Percentiles rank a stretch among this genome's conserved stretches.
Conservation (phyloP, 805 yeast genomes). For the Starmerella scarabaei region DNA sequence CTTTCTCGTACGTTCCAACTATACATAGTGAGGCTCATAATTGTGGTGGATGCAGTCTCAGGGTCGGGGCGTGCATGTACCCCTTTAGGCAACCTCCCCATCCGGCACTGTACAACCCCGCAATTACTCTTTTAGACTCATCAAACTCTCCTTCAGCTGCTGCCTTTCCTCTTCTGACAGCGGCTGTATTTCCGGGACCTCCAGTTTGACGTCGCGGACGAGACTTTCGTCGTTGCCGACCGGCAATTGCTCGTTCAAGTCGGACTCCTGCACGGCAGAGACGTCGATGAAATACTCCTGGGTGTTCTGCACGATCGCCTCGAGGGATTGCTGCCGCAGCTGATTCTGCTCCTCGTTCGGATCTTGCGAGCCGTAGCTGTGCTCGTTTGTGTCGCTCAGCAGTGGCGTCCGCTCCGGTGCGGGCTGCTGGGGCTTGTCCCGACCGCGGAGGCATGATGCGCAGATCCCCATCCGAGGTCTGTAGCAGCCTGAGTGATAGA, state of each 20-base stretch:
- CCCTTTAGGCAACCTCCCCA: no score
- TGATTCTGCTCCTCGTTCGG: conserved; percentile 8
- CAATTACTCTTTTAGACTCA: no score
- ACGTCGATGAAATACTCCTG: conserved; percentile 18
- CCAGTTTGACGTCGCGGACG: no score
- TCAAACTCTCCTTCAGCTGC: no score
- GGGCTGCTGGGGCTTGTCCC: conserved; percentile 3
- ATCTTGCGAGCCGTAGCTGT: conserved; percentile 5
- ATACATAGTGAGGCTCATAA: no score
- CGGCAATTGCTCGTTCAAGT: conserved; percentile 3
- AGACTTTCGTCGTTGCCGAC: no score
- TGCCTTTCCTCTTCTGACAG: background rate
- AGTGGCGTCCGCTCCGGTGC: conserved; percentile 12
- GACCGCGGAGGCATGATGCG: conserved; percentile 15
- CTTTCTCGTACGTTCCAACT: no score
- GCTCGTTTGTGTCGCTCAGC: conserved; percentile 4
- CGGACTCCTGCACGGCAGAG: conserved; percentile 11
- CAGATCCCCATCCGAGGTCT: conserved; percentile 17
- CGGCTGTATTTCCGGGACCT: background rate
- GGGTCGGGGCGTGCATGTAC: no score
- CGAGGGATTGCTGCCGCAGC: conserved; percentile 17
- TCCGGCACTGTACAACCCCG: no score
- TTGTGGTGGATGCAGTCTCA: no score
- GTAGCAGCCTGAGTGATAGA: no score
- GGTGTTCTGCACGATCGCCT: conserved; percentile 15